These are phyloP conservation scores for Cladosporium halotolerans DNA, from an alignment of 2,329 filamentous ascomycete species.

Conservation along the genomic window DNA sequence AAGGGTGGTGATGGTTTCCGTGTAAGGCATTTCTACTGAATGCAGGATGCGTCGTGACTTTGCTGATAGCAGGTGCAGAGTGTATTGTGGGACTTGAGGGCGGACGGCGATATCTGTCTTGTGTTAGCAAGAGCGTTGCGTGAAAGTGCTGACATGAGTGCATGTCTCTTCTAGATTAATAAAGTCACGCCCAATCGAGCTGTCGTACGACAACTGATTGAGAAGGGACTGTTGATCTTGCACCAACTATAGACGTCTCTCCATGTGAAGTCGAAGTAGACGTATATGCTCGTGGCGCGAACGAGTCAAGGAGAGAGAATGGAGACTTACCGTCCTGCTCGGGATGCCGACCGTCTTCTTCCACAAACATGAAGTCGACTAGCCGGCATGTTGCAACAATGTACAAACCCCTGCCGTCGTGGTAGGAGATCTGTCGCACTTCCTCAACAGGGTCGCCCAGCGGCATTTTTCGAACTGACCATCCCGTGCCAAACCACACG, in stretches of 20 bases:
- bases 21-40: slow-evolving; percentile 63
- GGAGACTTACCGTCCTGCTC: slow-evolving; percentile 60
- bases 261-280: slow-evolving; percentile 17
- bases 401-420: slow-evolving; percentile 67
- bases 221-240: slow-evolving; percentile 14
- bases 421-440: slow-evolving; percentile 68
- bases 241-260: slow-evolving; percentile 26
- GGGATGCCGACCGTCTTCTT: slow-evolving; percentile 76
- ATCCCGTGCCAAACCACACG: slow-evolving; percentile 67
- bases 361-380: slow-evolving; percentile 74
- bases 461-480: slow-evolving; percentile 66
- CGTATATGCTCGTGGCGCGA: slow-evolving; percentile 24
- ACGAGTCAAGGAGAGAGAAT: background rate
- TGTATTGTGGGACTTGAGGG: slow-evolving; percentile 65
- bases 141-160: background rate
- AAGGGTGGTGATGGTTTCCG: slow-evolving; percentile 73
- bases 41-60: slow-evolving; percentile 74
- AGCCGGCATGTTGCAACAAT: slow-evolving; percentile 63
- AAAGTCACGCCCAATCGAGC: slow-evolving; percentile 2
- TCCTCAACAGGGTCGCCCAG: slow-evolving; percentile 54
- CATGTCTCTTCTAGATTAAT: slow-evolving; percentile 16
- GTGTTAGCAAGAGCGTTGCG: slow-evolving; percentile 15
- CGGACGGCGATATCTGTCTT: slow-evolving; percentile 46
- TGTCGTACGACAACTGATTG: background rate
- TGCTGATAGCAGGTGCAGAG: slow-evolving; percentile 72